These are phyloP conservation scores for Fusarium pseudograminearum DNA, from an alignment of 2,329 filamentous ascomycete species.

Conservation along the genomic window DNA sequence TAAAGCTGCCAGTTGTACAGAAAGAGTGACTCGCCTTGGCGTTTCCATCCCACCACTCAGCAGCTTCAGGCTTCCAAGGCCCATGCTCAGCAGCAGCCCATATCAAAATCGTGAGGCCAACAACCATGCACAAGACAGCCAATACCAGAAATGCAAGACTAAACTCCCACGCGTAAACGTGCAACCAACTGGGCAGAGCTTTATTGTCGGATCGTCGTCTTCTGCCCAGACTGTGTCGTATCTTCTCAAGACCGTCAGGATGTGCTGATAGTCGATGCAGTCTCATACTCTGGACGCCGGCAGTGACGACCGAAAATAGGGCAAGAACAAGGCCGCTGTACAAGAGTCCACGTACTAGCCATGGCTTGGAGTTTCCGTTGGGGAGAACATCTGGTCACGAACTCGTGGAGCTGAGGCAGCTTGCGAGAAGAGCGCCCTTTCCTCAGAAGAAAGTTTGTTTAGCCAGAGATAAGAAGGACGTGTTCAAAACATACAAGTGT, in stretches of 20 bases:
- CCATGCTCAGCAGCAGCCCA: constrained; percentile 12
- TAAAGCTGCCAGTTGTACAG: not conserved
- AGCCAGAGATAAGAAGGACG: not conserved
- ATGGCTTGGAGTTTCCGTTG: constrained; percentile 16
- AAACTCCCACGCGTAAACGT: constrained; percentile 23
- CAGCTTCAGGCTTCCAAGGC: not conserved
- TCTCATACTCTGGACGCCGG: constrained; percentile 21
- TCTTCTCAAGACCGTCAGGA: constrained; percentile 9
- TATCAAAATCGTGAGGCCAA: constrained; percentile 7
- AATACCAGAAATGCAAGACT: constrained; percentile 20
- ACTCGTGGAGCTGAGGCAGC: constrained; percentile 18
- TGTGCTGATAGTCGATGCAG: constrained; percentile 19
- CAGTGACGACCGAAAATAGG: constrained; percentile 16
- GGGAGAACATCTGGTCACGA: constrained; percentile 19
- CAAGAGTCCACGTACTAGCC: constrained; percentile 10
- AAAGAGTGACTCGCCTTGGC: constrained; percentile 1
- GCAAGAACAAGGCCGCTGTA: constrained; percentile 18
- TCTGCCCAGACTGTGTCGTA: constrained; percentile 7
- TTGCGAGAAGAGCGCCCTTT: constrained; percentile 22
- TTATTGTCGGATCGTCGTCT: not conserved
- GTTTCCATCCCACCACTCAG: constrained; percentile 17
- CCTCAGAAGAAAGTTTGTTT: not conserved
- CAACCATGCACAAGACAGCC: constrained; percentile 9
- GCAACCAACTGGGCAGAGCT: constrained; percentile 3
- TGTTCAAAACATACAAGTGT: constrained; percentile 5